These are phyloP conservation scores for Fusarium sp. DNA, from an alignment of 2,329 filamentous ascomycete genomes.

Conservation along the genomic window DNA sequence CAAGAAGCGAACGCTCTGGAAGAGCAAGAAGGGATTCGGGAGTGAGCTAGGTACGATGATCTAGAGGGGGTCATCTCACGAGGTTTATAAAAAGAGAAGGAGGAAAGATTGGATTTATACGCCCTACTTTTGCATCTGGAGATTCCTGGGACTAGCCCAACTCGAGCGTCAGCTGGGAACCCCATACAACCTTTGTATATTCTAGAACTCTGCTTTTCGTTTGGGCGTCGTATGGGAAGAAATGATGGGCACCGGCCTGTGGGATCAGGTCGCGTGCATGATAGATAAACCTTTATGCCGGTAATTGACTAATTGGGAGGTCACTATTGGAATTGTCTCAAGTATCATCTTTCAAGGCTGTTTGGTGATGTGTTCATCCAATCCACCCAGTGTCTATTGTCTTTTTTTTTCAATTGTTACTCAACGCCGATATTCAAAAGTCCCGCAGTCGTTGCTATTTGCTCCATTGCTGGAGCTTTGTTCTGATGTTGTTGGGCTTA, in stretches of 20 bases:
- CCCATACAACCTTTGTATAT: constrained; percentile 43
- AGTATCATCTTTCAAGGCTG: constrained; percentile 7
- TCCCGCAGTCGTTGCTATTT: constrained; percentile 10
- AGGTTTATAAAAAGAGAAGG: constrained; percentile 36
- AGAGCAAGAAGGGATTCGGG: constrained; percentile 66
- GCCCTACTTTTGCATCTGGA: constrained; percentile 42
- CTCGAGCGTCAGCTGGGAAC: constrained; percentile 27
- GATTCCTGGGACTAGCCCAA: constrained; percentile 38
- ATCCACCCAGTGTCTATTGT: background rate
- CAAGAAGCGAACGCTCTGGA: constrained; percentile 75
- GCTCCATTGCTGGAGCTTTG: background rate
- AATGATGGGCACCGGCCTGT: constrained; percentile 38
- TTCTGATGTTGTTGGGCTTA: constrained; percentile 29
- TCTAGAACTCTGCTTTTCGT: constrained; percentile 42
- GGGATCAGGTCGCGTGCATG: constrained; percentile 42
- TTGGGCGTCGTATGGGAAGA: constrained; percentile 44
- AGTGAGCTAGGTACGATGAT: constrained; percentile 62
- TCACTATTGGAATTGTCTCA: constrained; percentile 19
- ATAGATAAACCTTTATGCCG: constrained; percentile 45
- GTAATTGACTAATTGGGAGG: constrained; percentile 46
- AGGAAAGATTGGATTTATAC: constrained; percentile 43
- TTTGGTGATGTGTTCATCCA: constrained; percentile 4
- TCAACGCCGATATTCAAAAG: constrained; percentile 2
- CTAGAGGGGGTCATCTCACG: constrained; percentile 36
- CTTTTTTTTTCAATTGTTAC: constrained; percentile 1